These are phyloP conservation scores for Exophiala phaeomuriformis DNA, from an alignment of 2,329 filamentous ascomycete genomes.

Conservation along the genomic window DNA sequence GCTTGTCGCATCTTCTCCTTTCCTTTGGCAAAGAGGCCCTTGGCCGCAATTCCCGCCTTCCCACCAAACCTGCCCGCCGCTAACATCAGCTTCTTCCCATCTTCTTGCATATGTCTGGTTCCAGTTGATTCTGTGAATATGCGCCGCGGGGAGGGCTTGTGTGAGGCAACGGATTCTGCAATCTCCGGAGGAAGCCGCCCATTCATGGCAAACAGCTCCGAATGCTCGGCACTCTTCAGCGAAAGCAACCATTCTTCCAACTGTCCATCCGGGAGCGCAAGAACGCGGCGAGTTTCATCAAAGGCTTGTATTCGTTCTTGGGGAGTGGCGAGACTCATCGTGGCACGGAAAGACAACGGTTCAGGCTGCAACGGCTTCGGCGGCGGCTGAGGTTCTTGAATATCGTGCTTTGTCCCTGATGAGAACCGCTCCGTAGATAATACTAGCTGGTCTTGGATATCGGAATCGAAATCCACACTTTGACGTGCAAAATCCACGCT, in stretches of 20 bases:
- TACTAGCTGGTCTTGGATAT: not conserved
- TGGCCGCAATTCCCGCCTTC: slow-evolving; percentile 70
- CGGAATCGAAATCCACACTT: not conserved
- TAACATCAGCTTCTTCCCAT: slow-evolving; percentile 83
- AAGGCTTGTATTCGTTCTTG: slow-evolving; percentile 67
- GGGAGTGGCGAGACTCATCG: slow-evolving; percentile 59
- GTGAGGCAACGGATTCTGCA: slow-evolving; percentile 1
- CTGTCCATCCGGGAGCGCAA: slow-evolving; percentile 66
- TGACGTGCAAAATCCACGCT: not conserved
- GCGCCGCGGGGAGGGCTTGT: slow-evolving; percentile 15
- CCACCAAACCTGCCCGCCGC: slow-evolving; percentile 65
- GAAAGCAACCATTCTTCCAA: slow-evolving; percentile 53
- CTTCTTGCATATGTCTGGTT: slow-evolving; percentile 60
- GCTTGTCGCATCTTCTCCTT: slow-evolving; percentile 69
- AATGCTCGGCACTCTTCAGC: slow-evolving; percentile 46
- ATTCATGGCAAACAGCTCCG: slow-evolving; percentile 37
- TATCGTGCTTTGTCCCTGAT: not conserved
- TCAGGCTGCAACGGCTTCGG: not conserved
- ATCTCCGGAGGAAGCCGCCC: slow-evolving; percentile 23
- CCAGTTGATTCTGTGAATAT: slow-evolving; percentile 21
- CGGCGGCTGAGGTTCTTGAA: not conserved
- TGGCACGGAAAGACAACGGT: slow-evolving; percentile 60
- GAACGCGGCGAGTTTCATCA: slow-evolving; percentile 62
- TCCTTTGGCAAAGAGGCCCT: slow-evolving; percentile 84
- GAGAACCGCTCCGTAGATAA: not conserved